A percentile compares a stretch with the other conserved stretches of the same genome.
Conservation (phyloP, 192 early-diverging fungal genomes). For the Endogone sp. region DNA sequence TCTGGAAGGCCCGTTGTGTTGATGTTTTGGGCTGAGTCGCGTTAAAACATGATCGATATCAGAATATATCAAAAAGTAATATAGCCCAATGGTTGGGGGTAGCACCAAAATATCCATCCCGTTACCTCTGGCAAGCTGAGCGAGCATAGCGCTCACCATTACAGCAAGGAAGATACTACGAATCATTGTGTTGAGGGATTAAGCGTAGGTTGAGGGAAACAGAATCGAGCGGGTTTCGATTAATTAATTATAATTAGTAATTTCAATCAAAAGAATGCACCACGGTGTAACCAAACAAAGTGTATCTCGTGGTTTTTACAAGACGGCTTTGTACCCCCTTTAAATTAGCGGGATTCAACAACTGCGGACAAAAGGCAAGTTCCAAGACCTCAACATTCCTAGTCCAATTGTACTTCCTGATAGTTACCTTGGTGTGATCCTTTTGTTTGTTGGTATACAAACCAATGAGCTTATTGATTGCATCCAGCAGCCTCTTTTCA, state of each 20-base stretch:
- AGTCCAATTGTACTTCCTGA: slow-evolving; percentile 17
- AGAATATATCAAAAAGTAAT: not conserved
- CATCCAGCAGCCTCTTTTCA: slow-evolving; percentile 38
- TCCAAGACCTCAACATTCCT: no score
- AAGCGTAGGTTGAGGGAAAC: no score
- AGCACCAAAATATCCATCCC: no score
- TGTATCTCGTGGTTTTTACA: no score
- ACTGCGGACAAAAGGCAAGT: no score
- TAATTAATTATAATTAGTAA: no score
- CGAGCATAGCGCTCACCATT: not conserved
- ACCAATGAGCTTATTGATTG: slow-evolving; percentile 47
- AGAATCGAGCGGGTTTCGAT: no score
- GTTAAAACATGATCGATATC: not conserved
- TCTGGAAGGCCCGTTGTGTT: not conserved
- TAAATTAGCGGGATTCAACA: no score
- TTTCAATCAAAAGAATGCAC: no score
- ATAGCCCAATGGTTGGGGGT: not conserved
- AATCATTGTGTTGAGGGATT: no score
- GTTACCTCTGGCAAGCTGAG: not conserved
- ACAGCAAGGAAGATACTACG: not conserved
- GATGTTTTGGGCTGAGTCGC: not conserved
- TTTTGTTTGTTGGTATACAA: slow-evolving; percentile 40
- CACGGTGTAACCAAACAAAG: no score
- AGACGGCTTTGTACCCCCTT: no score
- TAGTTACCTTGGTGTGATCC: slow-evolving; percentile 26